These are phyloP conservation scores for Gossypium sturtianum DNA, from an alignment of 345 rosid genomes.

Conservation along the genomic window DNA sequence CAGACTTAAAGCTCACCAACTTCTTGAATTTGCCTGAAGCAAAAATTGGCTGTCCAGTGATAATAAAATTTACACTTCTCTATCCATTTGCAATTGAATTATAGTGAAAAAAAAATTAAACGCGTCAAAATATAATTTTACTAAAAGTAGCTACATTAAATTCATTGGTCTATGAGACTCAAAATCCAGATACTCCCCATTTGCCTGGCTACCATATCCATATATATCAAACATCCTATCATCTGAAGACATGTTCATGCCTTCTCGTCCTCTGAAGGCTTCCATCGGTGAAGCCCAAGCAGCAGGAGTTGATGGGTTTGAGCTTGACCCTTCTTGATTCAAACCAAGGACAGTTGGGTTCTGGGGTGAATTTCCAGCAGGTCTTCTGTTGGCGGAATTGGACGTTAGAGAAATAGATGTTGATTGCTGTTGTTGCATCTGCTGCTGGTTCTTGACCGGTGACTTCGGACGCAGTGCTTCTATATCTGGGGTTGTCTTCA, in stretches of 20 bases:
- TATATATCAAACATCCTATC: slow-evolving; percentile 49
- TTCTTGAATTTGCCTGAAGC: background rate
- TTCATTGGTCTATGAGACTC: slow-evolving; percentile 47
- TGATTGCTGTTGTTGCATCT: slow-evolving; percentile 55
- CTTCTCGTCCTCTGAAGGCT: slow-evolving; percentile 56
- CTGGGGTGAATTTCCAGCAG: slow-evolving; percentile 68
- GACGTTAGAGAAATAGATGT: slow-evolving; percentile 56
- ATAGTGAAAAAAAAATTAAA: background rate
- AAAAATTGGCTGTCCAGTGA: background rate
- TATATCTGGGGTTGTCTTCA: slow-evolving; percentile 78
- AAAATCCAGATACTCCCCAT: slow-evolving; percentile 38
- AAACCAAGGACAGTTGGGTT: slow-evolving; percentile 40
- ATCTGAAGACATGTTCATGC: slow-evolving; percentile 32
- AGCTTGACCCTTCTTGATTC: slow-evolving; percentile 60
- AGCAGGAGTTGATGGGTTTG: slow-evolving; percentile 58
- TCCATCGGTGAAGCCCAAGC: slow-evolving; percentile 60
- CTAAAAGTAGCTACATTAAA: slow-evolving; percentile 24
- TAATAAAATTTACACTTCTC: background rate
- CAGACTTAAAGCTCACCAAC: background rate
- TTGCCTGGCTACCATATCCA: slow-evolving; percentile 41
- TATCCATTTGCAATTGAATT: background rate
- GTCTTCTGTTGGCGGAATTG: slow-evolving; percentile 57
- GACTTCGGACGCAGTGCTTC: slow-evolving; percentile 90
- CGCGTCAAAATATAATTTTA: background rate
- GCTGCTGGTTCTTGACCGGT: slow-evolving; percentile 96